Evolutionary conservation across 257 asterid genomes (phyloP), one percentile per base, ranked within the genome.

Genomic region (Nicotiana tabacum): DNA sequence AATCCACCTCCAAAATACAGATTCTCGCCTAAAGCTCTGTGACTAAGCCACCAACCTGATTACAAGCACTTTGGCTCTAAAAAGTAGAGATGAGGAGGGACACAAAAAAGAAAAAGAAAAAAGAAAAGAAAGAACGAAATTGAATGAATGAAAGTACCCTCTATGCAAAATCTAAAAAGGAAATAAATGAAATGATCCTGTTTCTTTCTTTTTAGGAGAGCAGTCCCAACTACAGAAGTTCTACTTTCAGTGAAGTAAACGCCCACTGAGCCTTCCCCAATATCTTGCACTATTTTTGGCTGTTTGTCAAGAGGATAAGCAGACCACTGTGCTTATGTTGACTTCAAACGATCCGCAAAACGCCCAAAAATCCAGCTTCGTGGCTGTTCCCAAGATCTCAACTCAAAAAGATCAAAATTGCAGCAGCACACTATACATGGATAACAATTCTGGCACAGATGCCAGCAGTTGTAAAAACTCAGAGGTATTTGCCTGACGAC

Each of bases 401-500:
- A 48, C 80, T 13, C 46, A 7, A 57, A 43, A 78, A 55, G 85
- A 82, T 33, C 83, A 56, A 68, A 83, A 76, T 35, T 56, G 78
- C 57, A 5, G 66, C 77, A 12, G 35, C 83, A 81, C 58, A 83
- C 58, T 82, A 33, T 35, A 81, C 81, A 83, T 24, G 68, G 32
- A 56, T 39, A 62, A 62, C 58, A 32, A 39, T 78, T 80, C 51
- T 30, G 37, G 48, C 69, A 8, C 29, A 37, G 21, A 18, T 74
- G 69, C 81, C 27, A 57, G 57, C 77, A 27, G 81, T 55, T 55
- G 61, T 9, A 37, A 30, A 21, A 43, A 70, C 77, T 90, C 90
- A 93, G 56, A 92, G 92, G 90, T 92, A 95, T 89, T 95, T 93
- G 70, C 99, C 98, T 2, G 98, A 95, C 6, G 99, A 92, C 89